Percentiles rank a stretch among this genome's conserved stretches.
Evolutionary conservation across 768 basidiomycete species (phyloP).

Genomic region (Lyophyllum decastes): DNA sequence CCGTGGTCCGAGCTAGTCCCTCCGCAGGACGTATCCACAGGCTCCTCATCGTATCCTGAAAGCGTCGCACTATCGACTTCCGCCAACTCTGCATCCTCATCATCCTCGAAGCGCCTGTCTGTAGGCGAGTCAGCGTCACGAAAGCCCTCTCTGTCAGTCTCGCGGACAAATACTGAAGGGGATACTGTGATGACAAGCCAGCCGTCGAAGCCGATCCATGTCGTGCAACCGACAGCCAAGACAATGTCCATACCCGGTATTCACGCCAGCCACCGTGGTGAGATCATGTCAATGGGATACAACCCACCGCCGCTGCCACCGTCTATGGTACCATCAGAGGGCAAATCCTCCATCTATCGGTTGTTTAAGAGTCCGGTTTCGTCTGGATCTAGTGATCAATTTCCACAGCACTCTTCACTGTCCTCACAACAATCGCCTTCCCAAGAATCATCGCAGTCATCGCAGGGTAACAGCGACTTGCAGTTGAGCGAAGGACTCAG

Average conservation of each 20-base stretch:
- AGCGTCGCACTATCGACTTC: conserved; percentile 16
- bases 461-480: conserved; percentile 11
- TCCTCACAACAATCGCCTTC: conserved; percentile 7
- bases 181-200: conserved; percentile 28
- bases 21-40: background rate
- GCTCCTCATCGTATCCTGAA: conserved; percentile 17
- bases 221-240: conserved; percentile 76
- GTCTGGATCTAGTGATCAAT: conserved; percentile 20
- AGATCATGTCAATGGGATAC: conserved; percentile 85
- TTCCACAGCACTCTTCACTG: background rate
- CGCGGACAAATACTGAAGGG: conserved; percentile 32
- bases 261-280: conserved; percentile 81
- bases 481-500: background rate
- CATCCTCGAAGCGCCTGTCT: conserved; percentile 22
- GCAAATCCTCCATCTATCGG: conserved; percentile 64
- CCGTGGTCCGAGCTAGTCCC: conserved; percentile 14
- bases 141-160: conserved; percentile 35
- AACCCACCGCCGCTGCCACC: conserved; percentile 47
- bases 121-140: conserved; percentile 5
- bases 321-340: conserved; percentile 31
- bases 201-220: conserved; percentile 49
- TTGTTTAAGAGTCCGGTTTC: conserved; percentile 64
- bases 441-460: conserved; percentile 5
- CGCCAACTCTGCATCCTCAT: conserved; percentile 18
- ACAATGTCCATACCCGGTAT: conserved; percentile 89